Base-by-base conservation (phyloP, 257 asterid genomes). In the Nemophila menziesii region DNA sequence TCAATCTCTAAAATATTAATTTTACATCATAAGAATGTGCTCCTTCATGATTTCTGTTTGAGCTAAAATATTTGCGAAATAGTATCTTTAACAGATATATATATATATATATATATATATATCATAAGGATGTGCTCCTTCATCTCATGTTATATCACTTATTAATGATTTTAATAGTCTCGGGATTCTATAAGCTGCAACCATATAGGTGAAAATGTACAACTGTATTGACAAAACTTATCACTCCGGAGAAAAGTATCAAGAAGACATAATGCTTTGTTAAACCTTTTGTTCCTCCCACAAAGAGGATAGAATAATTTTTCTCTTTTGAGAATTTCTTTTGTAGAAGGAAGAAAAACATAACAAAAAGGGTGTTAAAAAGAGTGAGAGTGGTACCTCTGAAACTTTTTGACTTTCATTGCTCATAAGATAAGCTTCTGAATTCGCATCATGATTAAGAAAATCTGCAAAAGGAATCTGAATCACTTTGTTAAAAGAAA, bases 391-490 rank as follows among this genome's bases (percentile, higher is more conserved):
- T 20, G 19, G 49, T 18, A 67, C 79, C 82, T 78, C 82, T 10
- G 87, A 74, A 52, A 67, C 75, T 6, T 44, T 70, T 41, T 65
- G 54, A 49, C 52, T 51, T 52, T 80, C 92, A 48, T 80, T 67
- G 39, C 73, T 51, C 68, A 74, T 46, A 52, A 71, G 73, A 57
- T 46, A 68, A 7, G 92, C 43, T 39, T 68, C 83, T 14, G 92
- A 83, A 52, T 48, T 37, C 50, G 79, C 75, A 56, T 63, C 81
- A 27, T 87, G 97, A 47, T 87, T 87, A 13, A 72, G 43, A 58
- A 87, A 78, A 71, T 87, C 97, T 38, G 86, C 92, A 64, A 83
- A 83, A 22, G 97, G 97, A 47, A 87, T 80, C 82, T 74, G 58
- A 21, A 61, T 21, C 8, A 23, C 38, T 41, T 22, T 5, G 48